Conservation (phyloP, 164 flowering plant genomes). For the Magnolia kwangsiensis region DNA sequence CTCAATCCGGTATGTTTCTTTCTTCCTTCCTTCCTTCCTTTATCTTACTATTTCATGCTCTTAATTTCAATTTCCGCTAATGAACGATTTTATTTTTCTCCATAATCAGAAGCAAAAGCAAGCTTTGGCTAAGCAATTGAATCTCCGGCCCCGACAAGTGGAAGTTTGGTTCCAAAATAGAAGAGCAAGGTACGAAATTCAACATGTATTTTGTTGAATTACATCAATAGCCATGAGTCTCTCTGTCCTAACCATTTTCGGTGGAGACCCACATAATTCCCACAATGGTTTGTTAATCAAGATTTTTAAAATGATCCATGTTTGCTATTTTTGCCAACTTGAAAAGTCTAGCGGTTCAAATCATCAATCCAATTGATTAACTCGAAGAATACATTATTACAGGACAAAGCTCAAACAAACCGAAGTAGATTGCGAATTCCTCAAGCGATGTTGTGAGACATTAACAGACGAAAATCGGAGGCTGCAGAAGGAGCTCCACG, state of each 20-base stretch:
- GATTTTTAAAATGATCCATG: background rate
- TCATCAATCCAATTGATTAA: background rate
- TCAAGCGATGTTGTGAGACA: slow-evolving; percentile 80
- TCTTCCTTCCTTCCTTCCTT: background rate
- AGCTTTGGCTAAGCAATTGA: slow-evolving; percentile 71
- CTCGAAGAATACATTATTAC: slow-evolving; percentile 2
- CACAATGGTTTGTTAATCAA: background rate
- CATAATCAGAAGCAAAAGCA: slow-evolving; percentile 78
- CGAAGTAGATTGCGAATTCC: slow-evolving; percentile 78
- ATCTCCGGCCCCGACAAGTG: slow-evolving; percentile 75
- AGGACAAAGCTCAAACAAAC: slow-evolving; percentile 96
- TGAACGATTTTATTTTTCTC: background rate
- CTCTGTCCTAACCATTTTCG: background rate
- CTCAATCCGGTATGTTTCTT: slow-evolving; percentile 65
- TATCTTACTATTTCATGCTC: background rate
- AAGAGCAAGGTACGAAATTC: slow-evolving; percentile 64
- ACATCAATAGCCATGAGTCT: background rate
- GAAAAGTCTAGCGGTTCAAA: background rate
- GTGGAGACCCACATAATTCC: background rate
- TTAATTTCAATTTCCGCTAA: too few species aligned
- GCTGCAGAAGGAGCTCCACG: slow-evolving; percentile 75
- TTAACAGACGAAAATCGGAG: slow-evolving; percentile 73
- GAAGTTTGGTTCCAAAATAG: slow-evolving; percentile 96
- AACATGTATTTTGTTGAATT: background rate
- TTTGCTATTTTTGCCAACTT: background rate